phyloP scores from a whole-genome alignment of 306 rosid species.

The Boehmeria nivea region DNA sequence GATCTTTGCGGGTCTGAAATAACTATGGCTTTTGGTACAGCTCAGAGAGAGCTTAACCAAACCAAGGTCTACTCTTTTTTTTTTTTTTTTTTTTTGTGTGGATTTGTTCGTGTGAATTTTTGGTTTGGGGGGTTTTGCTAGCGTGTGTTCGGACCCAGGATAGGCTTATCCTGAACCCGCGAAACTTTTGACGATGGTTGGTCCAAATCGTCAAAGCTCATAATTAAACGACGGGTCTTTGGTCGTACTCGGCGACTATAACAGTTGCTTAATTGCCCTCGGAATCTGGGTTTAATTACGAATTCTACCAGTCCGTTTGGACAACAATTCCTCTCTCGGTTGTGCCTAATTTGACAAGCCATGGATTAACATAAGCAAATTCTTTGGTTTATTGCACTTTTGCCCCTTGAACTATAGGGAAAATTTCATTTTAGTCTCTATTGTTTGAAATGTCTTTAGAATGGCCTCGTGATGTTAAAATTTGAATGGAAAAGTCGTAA shows the following conservation, averaged over 20 bases:
- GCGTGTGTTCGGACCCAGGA: constrained; percentile 25
- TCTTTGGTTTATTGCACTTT: too few species aligned
- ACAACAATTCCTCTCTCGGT: not conserved
- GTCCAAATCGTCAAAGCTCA: constrained; percentile 11
- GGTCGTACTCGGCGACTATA: constrained; percentile 43
- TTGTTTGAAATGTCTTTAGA: too few species aligned
- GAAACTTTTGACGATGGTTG: constrained; percentile 15
- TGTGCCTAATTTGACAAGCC: too few species aligned
- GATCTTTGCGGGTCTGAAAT: constrained; percentile 33
- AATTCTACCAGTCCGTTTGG: not conserved
- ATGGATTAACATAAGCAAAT: too few species aligned
- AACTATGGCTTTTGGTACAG: constrained; percentile 48
- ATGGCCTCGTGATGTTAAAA: too few species aligned
- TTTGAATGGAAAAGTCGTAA: too few species aligned
- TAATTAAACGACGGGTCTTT: constrained; percentile 2
- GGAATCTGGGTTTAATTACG: constrained; percentile 7
- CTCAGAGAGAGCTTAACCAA: constrained; percentile 30
- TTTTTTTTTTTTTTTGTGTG: too few species aligned
- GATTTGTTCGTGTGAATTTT: not conserved
- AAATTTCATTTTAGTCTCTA: too few species aligned
- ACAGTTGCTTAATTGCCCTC: constrained; percentile 4
- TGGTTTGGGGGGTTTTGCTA: constrained; percentile 17
- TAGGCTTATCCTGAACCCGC: constrained; percentile 20
- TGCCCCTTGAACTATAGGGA: too few species aligned
- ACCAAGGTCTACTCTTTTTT: constrained; percentile 25